Conservation (phyloP, 1,284 basidiomycete genomes). For the Cryptococcus sp. region DNA sequence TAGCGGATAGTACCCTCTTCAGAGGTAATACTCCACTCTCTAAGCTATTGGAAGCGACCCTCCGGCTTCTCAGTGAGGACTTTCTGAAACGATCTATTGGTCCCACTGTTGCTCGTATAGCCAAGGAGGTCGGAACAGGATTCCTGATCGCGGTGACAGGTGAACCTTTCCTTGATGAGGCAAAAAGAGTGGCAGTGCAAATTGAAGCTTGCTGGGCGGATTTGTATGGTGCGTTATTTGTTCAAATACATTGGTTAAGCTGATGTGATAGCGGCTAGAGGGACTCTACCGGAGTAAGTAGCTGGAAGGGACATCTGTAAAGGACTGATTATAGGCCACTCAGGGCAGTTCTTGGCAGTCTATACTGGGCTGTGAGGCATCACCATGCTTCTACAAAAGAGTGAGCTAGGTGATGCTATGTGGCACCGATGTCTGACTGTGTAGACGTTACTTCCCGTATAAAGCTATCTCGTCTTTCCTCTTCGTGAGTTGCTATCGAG, state of each 20-base stretch:
- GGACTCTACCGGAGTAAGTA: constrained; percentile 24
- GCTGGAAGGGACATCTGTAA: too few species aligned
- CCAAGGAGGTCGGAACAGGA: not conserved
- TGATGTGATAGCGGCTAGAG: constrained; percentile 16
- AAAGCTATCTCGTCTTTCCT: constrained; percentile 37
- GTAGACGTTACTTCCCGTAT: constrained; percentile 6
- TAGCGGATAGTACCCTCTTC: constrained; percentile 29
- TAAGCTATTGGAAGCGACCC: constrained; percentile 25
- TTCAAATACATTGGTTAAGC: not conserved
- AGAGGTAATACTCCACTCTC: constrained; percentile 29
- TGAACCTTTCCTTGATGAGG: not conserved
- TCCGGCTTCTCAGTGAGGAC: constrained; percentile 25
- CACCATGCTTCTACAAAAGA: constrained; percentile 11
- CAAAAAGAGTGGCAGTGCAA: constrained; percentile 9
- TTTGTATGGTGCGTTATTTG: constrained; percentile 23
- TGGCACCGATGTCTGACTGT: constrained; percentile 9
- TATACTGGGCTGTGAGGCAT: constrained; percentile 23
- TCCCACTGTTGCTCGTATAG: constrained; percentile 14
- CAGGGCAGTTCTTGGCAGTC: constrained; percentile 19
- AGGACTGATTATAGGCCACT: constrained; percentile 12
- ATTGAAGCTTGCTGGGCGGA: constrained; percentile 22
- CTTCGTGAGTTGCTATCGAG: constrained; percentile 17
- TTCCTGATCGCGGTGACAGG: constrained; percentile 2
- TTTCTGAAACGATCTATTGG: constrained; percentile 23
- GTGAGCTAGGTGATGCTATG: constrained; percentile 3